Percentiles rank a stretch among this genome's conserved stretches.
These are phyloP conservation scores for Melastoma malabathricum DNA, from an alignment of 345 rosid species.

Conservation along the genomic window DNA sequence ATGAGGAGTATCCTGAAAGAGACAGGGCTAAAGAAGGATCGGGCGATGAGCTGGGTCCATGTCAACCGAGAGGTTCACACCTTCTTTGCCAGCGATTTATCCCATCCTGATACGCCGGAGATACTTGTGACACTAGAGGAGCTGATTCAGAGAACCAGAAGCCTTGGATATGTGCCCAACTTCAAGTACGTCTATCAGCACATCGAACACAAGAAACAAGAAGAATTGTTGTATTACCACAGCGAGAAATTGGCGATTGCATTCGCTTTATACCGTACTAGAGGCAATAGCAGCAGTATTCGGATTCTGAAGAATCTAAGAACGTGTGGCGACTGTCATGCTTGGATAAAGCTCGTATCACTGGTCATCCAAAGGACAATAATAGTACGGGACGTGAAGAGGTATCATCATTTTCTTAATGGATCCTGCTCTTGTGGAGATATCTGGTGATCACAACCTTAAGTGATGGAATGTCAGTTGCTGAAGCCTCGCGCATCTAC, in stretches of 20 bases:
- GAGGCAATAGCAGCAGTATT: conserved; percentile 20
- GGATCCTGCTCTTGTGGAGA: conserved; percentile 46
- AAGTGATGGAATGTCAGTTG: no score
- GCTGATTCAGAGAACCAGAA: conserved; percentile 30
- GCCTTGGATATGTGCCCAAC: conserved; percentile 44
- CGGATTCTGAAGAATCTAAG: conserved; percentile 66
- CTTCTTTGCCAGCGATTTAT: conserved; percentile 53
- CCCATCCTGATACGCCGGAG: conserved; percentile 25
- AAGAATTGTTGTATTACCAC: conserved; percentile 38
- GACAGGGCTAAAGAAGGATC: conserved; percentile 44
- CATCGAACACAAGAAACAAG: conserved; percentile 31
- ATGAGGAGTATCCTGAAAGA: conserved; percentile 38
- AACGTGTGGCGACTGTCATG: conserved; percentile 67
- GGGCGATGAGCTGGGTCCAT: conserved; percentile 60
- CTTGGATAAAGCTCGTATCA: conserved; percentile 36
- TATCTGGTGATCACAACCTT: conserved; percentile 26
- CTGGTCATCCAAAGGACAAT: conserved; percentile 26
- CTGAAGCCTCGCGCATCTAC: no score
- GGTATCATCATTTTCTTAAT: conserved; percentile 44
- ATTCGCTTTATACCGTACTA: conserved; percentile 41
- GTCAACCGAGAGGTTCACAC: conserved; percentile 39
- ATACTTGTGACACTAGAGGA: conserved; percentile 27
- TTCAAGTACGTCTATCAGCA: conserved; percentile 43
- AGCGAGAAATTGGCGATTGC: conserved; percentile 74
- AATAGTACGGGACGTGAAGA: conserved; percentile 36